Evolutionary conservation across 371 early-diverging fungal species (phyloP).

Genomic region (Apophysomyces elegans): DNA sequence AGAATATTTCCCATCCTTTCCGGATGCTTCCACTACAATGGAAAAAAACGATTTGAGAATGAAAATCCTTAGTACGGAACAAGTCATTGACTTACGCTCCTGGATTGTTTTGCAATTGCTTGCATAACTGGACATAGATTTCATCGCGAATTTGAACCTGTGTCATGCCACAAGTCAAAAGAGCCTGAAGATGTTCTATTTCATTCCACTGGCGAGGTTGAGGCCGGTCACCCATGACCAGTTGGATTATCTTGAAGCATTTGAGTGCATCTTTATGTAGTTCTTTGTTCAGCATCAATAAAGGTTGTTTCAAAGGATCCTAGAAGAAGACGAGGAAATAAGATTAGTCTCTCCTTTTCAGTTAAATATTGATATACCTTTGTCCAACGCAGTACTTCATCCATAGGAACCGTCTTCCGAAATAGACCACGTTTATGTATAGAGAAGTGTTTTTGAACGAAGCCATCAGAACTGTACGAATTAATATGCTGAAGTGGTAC

Average conservation of each 20-base stretch:
- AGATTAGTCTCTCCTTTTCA: not conserved
- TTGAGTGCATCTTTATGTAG: slow-evolving; percentile 85
- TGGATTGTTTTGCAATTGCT: slow-evolving; percentile 88
- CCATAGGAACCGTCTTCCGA: slow-evolving; percentile 84
- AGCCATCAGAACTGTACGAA: slow-evolving; percentile 88
- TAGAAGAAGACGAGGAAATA: slow-evolving; percentile 18
- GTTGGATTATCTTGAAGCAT: slow-evolving; percentile 85
- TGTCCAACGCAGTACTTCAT: slow-evolving; percentile 85
- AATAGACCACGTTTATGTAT: slow-evolving; percentile 88
- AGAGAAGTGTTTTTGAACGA: slow-evolving; percentile 91
- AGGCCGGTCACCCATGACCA: slow-evolving; percentile 81
- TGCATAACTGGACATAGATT: slow-evolving; percentile 93
- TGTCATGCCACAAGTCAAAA: slow-evolving; percentile 78
- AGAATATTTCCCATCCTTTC: slow-evolving; percentile 91
- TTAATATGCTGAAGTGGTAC: slow-evolving; percentile 73
- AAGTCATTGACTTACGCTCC: slow-evolving; percentile 50
- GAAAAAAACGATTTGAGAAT: not conserved
- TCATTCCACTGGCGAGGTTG: slow-evolving; percentile 35
- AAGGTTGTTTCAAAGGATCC: slow-evolving; percentile 78
- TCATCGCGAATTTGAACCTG: slow-evolving; percentile 88
- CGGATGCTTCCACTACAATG: slow-evolving; percentile 62
- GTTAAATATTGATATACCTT: slow-evolving; percentile 48
- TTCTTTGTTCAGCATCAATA: slow-evolving; percentile 80
- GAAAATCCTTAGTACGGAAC: not conserved
- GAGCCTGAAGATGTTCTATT: slow-evolving; percentile 71